Conservation (phyloP, 2,329 filamentous ascomycete genomes). For the Calonectria henricotiae region DNA sequence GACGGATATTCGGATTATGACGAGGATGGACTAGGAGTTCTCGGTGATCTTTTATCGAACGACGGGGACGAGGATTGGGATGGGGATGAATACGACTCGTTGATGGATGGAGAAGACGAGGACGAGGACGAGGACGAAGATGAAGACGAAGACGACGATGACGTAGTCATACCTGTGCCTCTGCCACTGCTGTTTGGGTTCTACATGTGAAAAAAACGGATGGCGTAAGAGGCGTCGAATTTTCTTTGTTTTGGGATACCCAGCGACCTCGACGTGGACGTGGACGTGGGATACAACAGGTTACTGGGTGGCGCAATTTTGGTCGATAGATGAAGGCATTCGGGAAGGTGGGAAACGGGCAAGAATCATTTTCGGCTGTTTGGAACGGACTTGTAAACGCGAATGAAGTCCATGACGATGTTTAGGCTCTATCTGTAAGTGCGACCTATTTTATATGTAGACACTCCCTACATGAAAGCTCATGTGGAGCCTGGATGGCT, state of each 20-base stretch:
- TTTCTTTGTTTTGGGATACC: constrained; percentile 34
- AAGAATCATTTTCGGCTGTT: constrained; percentile 26
- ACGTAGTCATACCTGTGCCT: constrained; percentile 40
- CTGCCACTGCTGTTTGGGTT: constrained; percentile 45
- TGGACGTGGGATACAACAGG: constrained; percentile 20
- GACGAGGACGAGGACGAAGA: constrained; percentile 40
- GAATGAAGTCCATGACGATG: constrained; percentile 32
- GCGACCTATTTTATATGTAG: constrained; percentile 18
- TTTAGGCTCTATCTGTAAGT: constrained; percentile 21
- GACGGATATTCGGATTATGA: constrained; percentile 28
- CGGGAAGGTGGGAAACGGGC: constrained; percentile 12
- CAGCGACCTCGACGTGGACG: background rate
- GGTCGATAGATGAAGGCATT: constrained; percentile 29
- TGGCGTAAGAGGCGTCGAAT: constrained; percentile 27
- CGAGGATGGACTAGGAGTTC: constrained; percentile 11
- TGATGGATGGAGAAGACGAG: constrained; percentile 36
- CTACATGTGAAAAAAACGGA: constrained; percentile 40
- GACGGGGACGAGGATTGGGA: constrained; percentile 30
- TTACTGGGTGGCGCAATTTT: constrained; percentile 33
- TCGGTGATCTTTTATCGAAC: constrained; percentile 30
- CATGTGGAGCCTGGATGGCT: constrained; percentile 17
- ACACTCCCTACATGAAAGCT: background rate
- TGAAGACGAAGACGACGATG: constrained; percentile 30
- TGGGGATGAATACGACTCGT: constrained; percentile 28
- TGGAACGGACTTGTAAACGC: constrained; percentile 27